These are phyloP conservation scores for Carnegiea gigantea DNA, from an alignment of 179 eudicot species.

Conservation along the genomic window DNA sequence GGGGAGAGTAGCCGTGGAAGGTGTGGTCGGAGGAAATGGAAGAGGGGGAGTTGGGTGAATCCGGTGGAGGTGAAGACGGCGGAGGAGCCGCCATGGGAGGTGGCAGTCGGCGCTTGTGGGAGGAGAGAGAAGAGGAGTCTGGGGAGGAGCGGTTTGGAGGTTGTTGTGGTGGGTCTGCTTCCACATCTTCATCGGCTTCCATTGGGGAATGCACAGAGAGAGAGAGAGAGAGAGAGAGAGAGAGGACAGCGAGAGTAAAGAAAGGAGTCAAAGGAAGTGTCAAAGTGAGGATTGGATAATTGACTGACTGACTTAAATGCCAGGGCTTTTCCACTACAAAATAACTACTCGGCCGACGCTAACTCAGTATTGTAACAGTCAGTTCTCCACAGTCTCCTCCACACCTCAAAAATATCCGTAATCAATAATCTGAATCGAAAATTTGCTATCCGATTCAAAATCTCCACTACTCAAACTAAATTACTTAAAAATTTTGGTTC, in stretches of 20 bases:
- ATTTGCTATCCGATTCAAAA: no score
- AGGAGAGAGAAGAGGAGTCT: background rate
- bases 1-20: slow-evolving; percentile 38
- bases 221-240: background rate
- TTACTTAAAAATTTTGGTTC: no score
- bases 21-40: slow-evolving; percentile 47
- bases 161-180: background rate
- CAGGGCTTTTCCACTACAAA: no score
- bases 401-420: no score
- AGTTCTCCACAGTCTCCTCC: no score
- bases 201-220: background rate
- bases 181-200: background rate
- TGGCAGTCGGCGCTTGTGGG: background rate
- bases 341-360: no score
- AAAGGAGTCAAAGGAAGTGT: background rate
- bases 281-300: background rate
- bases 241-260: background rate
- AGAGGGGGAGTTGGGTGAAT: slow-evolving; percentile 27
- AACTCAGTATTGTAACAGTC: no score
- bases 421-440: no score
- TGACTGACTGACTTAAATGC: background rate
- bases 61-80: slow-evolving; percentile 4
- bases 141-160: background rate
- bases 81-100: background rate
- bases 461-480: no score